Conservation (phyloP, 768 basidiomycete species). For the Terana coerulea region DNA sequence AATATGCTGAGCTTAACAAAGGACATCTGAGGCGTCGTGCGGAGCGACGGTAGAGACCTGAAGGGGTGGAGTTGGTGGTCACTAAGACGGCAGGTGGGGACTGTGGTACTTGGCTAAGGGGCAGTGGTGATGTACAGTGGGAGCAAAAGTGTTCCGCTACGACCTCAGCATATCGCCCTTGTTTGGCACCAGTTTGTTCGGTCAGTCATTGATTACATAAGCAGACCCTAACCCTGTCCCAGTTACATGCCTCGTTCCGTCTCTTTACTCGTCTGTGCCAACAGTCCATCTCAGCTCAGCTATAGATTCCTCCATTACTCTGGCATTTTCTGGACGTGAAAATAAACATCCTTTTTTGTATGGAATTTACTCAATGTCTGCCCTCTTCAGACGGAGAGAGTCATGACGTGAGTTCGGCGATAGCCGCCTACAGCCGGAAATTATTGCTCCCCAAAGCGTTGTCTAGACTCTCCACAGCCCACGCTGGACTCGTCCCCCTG, state of each 20-base stretch:
- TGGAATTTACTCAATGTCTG: too few species aligned
- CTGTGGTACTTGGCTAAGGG: neutral
- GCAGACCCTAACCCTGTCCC: neutral
- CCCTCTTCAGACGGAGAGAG: too few species aligned
- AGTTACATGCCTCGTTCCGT: neutral
- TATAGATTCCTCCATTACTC: too few species aligned
- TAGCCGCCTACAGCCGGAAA: too few species aligned
- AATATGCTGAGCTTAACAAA: slow-evolving; percentile 99
- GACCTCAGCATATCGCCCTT: slow-evolving; percentile 1
- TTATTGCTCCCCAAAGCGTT: too few species aligned
- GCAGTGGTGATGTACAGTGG: neutral
- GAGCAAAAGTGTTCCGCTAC: slow-evolving; percentile 1
- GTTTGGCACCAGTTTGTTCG: too few species aligned
- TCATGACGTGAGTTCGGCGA: too few species aligned
- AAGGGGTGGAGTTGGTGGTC: slow-evolving; percentile 5
- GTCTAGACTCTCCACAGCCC: too few species aligned
- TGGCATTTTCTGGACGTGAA: too few species aligned
- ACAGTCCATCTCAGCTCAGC: neutral
- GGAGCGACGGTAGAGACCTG: neutral
- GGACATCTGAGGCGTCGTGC: slow-evolving; percentile 50
- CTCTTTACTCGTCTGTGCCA: neutral
- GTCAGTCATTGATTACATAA: slow-evolving; percentile 6
- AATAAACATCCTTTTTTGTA: too few species aligned
- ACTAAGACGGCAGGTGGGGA: neutral
- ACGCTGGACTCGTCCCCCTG: too few species aligned